Evolutionary conservation across 176 grass and related monocot genomes (phyloP).

Genomic region (Carex myosuroides): DNA sequence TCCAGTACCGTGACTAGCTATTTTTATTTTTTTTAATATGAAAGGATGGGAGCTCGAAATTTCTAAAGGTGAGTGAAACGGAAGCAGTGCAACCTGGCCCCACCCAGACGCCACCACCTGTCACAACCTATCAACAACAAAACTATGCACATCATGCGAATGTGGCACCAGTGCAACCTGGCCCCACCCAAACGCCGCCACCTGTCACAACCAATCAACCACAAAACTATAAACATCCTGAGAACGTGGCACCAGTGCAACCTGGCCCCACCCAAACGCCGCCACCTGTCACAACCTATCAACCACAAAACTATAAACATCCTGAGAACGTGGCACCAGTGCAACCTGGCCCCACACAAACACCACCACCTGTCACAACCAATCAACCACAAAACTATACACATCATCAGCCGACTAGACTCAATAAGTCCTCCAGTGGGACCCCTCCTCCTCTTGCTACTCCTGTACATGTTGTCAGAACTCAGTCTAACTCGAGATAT

Average conservation of each 20-base stretch:
- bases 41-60: constrained; percentile 16
- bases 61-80: neutral
- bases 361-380: neutral
- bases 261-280: neutral
- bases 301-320: neutral
- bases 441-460: neutral
- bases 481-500: constrained; percentile 1
- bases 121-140: neutral
- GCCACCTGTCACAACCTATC: neutral
- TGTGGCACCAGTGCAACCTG: neutral
- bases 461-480: neutral
- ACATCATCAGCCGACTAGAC: neutral
- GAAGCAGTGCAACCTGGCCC: neutral
- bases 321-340: neutral
- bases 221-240: neutral
- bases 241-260: neutral
- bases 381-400: neutral
- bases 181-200: neutral
- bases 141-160: neutral
- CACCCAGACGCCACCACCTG: neutral
- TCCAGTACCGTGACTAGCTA: neutral
- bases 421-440: neutral
- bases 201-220: neutral
- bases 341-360: neutral
- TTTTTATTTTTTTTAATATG: neutral